Conservation (phyloP, 2,329 filamentous ascomycete genomes). For the Alternaria novae-zelandiae region DNA sequence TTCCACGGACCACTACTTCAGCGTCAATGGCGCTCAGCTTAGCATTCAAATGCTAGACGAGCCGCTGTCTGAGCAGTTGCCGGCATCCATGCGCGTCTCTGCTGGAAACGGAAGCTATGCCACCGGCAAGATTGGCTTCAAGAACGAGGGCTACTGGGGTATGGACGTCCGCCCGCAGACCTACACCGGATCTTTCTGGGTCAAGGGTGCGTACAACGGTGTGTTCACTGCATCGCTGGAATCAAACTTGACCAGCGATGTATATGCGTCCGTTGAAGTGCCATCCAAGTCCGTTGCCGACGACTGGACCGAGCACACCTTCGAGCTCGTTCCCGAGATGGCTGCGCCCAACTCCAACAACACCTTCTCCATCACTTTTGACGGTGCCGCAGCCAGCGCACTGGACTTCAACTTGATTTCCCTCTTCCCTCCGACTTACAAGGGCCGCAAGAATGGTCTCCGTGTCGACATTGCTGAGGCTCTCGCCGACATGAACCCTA, state of each 20-base stretch:
- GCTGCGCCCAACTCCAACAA: conserved; percentile 58
- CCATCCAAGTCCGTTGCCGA: conserved; percentile 38
- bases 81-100: conserved; percentile 52
- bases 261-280: conserved; percentile 47
- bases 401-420: conserved; percentile 59
- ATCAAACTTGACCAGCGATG: conserved; percentile 50
- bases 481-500: conserved; percentile 51
- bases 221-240: conserved; percentile 49
- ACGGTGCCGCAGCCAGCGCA: conserved; percentile 40
- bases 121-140: conserved; percentile 54
- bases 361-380: conserved; percentile 59
- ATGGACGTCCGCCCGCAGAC: conserved; percentile 57
- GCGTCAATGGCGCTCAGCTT: conserved; percentile 44
- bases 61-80: conserved; percentile 55
- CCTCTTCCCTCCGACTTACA: conserved; percentile 63
- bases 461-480: conserved; percentile 58
- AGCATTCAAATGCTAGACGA: conserved; percentile 48
- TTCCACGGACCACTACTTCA: conserved; percentile 36
- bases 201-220: conserved; percentile 46
- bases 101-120: conserved; percentile 41
- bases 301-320: conserved; percentile 52
- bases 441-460: conserved; percentile 59
- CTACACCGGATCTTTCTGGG: conserved; percentile 60
- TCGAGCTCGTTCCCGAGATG: conserved; percentile 43
- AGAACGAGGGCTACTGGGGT: conserved; percentile 60